A percentile compares a stretch with the other conserved stretches of the same genome.
Evolutionary conservation across 352 stramenopile genomes (phyloP).

Genomic region (Pythium grandisporangium): DNA sequence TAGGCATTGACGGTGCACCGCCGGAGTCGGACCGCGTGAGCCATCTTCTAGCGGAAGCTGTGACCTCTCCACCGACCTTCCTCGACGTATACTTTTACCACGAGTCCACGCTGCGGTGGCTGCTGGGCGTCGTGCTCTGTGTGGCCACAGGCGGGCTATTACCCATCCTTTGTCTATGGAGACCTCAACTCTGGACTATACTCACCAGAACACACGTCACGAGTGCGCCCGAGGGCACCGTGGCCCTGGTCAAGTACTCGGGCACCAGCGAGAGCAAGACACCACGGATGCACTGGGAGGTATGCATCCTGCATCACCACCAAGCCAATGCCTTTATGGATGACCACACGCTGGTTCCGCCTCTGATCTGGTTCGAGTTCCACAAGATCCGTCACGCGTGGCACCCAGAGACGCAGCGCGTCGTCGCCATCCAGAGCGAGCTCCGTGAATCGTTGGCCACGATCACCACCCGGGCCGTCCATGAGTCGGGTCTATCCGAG

Average conservation of each 20-base stretch:
- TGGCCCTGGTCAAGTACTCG: slow-evolving; percentile 31
- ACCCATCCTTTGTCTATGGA: slow-evolving; percentile 32
- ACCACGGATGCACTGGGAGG: no score
- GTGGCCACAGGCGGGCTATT: slow-evolving; percentile 31
- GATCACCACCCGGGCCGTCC: no score
- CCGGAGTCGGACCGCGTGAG: no score
- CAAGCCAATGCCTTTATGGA: no score
- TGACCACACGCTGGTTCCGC: slow-evolving; percentile 8
- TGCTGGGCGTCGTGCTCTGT: slow-evolving; percentile 30
- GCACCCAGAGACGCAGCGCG: slow-evolving; percentile 33
- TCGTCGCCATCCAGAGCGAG: slow-evolving; percentile 45
- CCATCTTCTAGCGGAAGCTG: slow-evolving; percentile 13
- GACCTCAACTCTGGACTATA: slow-evolving; percentile 45
- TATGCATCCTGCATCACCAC: no score
- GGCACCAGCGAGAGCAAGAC: background rate
- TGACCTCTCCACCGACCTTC: slow-evolving; percentile 25
- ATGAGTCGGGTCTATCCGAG: no score
- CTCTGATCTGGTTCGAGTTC: slow-evolving; percentile 52
- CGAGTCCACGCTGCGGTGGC: slow-evolving; percentile 18
- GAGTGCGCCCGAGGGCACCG: slow-evolving; percentile 31
- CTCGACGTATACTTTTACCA: slow-evolving; percentile 30
- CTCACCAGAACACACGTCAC: slow-evolving; percentile 34
- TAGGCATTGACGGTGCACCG: no score
- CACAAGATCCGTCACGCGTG: slow-evolving; percentile 60
- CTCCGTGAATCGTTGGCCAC: no score